phyloP scores from a whole-genome alignment of 2,329 filamentous ascomycete species.

The Xylariaceae sp. region DNA sequence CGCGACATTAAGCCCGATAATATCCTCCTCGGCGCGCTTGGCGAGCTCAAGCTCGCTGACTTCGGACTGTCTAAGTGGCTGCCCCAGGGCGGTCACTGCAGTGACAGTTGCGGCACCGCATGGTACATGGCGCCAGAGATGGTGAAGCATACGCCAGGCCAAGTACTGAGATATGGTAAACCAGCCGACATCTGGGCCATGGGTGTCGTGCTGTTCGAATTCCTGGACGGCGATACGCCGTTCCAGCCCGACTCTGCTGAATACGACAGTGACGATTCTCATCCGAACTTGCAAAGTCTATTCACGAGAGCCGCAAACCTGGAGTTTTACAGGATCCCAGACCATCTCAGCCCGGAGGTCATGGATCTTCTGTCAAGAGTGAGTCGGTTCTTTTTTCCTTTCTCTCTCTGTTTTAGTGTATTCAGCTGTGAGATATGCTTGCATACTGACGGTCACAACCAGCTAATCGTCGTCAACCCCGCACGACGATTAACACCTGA shows the following conservation, averaged over 20 bases:
- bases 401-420: not conserved
- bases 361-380: conserved; percentile 87
- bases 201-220: conserved; percentile 92
- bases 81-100: conserved; percentile 82
- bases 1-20: conserved; percentile 97
- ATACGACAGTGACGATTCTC: too few species aligned
- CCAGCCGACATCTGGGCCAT: conserved; percentile 96
- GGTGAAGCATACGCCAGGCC: conserved; percentile 42
- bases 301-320: conserved; percentile 62
- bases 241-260: conserved; percentile 83
- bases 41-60: conserved; percentile 96
- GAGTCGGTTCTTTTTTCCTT: conserved; percentile 29
- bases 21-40: conserved; percentile 88
- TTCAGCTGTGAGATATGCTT: conserved; percentile 8
- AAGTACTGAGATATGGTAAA: conserved; percentile 59
- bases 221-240: conserved; percentile 89
- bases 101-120: conserved; percentile 95
- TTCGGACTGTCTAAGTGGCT: conserved; percentile 93
- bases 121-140: conserved; percentile 98
- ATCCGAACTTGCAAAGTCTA: too few species aligned
- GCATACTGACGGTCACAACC: conserved; percentile 11
- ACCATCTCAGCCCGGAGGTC: conserved; percentile 83
- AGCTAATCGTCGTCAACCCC: conserved; percentile 85
- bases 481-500: conserved; percentile 87
- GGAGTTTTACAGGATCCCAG: conserved; percentile 81